phyloP scores from a whole-genome alignment of 805 yeast species.

The Teunomyces cretensis region DNA sequence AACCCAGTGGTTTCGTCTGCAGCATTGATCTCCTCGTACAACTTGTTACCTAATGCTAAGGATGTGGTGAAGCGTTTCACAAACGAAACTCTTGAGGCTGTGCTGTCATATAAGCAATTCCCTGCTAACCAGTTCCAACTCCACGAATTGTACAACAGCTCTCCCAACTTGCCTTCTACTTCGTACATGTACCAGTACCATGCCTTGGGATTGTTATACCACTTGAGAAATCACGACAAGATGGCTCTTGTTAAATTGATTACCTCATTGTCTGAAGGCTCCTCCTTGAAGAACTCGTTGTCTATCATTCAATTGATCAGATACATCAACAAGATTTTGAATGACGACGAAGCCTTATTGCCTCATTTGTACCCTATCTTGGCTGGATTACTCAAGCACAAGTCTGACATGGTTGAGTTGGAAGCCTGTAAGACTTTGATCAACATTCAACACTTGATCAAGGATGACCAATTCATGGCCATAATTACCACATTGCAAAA shows the following conservation, averaged over 20 bases:
- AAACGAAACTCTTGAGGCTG: constrained; percentile 92
- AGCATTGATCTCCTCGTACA: constrained; percentile 90
- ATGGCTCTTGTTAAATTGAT: constrained; percentile 92
- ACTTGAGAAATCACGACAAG: constrained; percentile 84
- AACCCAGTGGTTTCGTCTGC: constrained; percentile 89
- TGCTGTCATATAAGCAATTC: constrained; percentile 58
- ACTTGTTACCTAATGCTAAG: constrained; percentile 82
- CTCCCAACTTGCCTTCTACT: constrained; percentile 57
- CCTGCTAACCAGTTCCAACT: constrained; percentile 49
- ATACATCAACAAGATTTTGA: constrained; percentile 68
- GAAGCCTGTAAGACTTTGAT: constrained; percentile 85
- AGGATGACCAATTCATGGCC: constrained; percentile 62
- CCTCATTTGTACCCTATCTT: constrained; percentile 63
- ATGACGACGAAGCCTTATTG: constrained; percentile 67
- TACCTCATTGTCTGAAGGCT: constrained; percentile 66
- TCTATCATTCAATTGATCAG: constrained; percentile 86
- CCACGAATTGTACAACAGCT: constrained; percentile 56
- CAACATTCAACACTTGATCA: constrained; percentile 50
- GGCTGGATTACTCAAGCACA: constrained; percentile 70
- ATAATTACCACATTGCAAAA: constrained; percentile 75
- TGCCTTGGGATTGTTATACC: constrained; percentile 87
- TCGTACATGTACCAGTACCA: constrained; percentile 91
- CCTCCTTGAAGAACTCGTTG: constrained; percentile 70
- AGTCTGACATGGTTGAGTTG: constrained; percentile 84
- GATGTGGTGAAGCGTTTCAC: constrained; percentile 93